Evolutionary conservation across 164 flowering plant genomes (phyloP).

Genomic region (Nymphaea colorata): DNA sequence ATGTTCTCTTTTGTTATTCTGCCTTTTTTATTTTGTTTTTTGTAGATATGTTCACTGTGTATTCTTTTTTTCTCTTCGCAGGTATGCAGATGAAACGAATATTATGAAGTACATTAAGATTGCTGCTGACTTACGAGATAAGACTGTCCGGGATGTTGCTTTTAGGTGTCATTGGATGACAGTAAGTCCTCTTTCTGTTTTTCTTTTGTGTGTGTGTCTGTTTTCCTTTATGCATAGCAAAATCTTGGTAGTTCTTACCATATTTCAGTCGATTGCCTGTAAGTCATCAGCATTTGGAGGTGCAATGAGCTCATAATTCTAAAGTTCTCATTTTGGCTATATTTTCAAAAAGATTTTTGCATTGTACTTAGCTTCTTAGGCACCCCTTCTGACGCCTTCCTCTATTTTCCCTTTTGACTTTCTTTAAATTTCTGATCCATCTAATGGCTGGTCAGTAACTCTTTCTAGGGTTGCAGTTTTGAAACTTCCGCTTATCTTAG

Average conservation of each 20-base stretch:
- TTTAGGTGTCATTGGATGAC: conserved; percentile 90
- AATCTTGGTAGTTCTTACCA: neutral
- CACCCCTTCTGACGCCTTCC: too few species aligned
- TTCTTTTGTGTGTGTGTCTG: neutral
- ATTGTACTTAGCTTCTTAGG: too few species aligned
- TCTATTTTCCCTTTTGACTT: too few species aligned
- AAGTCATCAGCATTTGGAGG: neutral
- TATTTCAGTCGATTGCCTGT: too few species aligned
- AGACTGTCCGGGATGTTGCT: conserved; percentile 97
- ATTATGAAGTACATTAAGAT: conserved; percentile 80
- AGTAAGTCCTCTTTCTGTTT: conserved; percentile 29
- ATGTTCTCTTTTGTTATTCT: too few species aligned
- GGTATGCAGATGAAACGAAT: conserved; percentile 64
- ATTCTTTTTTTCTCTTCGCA: conserved; percentile 9
- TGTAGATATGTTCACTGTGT: neutral
- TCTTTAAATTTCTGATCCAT: too few species aligned
- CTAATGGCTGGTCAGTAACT: too few species aligned
- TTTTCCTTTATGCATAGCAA: neutral
- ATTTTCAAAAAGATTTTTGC: too few species aligned
- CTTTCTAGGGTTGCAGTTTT: too few species aligned
- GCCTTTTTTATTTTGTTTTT: neutral
- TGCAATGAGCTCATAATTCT: neutral
- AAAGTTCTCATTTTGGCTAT: too few species aligned
- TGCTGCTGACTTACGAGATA: conserved; percentile 68
- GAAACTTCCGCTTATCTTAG: too few species aligned